phyloP scores from a whole-genome alignment of 495 filamentous ascomycete genomes.

The Coniosporium apollinis region DNA sequence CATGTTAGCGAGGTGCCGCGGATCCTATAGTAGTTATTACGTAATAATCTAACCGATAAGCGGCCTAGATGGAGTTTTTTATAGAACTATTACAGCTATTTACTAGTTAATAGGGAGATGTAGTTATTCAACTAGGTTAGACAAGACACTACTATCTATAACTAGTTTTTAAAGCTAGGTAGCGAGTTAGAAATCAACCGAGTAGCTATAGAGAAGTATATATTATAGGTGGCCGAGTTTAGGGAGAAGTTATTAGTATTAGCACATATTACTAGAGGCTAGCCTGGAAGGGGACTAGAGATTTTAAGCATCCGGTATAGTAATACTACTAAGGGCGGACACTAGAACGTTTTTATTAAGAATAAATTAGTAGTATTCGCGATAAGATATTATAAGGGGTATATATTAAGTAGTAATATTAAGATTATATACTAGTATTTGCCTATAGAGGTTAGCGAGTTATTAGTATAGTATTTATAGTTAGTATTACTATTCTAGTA shows the following conservation, averaged over 20 bases:
- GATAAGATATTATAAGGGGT: conserved; percentile 7
- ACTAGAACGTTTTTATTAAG: conserved; percentile 5
- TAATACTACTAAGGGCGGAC: not conserved
- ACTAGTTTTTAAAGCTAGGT: not conserved
- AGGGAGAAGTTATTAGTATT: conserved; percentile 6
- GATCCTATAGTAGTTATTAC: not conserved
- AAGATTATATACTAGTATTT: conserved; percentile 7
- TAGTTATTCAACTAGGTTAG: conserved; percentile 2
- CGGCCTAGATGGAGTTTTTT: conserved; percentile 2
- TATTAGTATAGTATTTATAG: conserved; percentile 8
- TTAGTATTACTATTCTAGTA: conserved; percentile 5
- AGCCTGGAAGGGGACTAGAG: conserved; percentile 4
- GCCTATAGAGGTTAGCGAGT: too few relatives aligned
- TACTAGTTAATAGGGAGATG: conserved; percentile 1
- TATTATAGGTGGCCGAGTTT: conserved; percentile 1
- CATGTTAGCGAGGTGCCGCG: not conserved
- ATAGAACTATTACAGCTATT: not conserved
- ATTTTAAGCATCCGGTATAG: conserved; percentile 5
- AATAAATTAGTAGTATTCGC: conserved; percentile 6
- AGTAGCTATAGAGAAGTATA: conserved; percentile 2
- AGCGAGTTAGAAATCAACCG: not conserved
- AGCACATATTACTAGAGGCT: conserved; percentile 4
- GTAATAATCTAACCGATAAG: conserved; percentile 1
- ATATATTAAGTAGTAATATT: not conserved
- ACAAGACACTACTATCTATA: not conserved